Evolutionary conservation across 1,284 basidiomycete species (phyloP), one percentile per base, ranked within the genome.

Genomic region (Apiotrichum laibachii): DNA sequence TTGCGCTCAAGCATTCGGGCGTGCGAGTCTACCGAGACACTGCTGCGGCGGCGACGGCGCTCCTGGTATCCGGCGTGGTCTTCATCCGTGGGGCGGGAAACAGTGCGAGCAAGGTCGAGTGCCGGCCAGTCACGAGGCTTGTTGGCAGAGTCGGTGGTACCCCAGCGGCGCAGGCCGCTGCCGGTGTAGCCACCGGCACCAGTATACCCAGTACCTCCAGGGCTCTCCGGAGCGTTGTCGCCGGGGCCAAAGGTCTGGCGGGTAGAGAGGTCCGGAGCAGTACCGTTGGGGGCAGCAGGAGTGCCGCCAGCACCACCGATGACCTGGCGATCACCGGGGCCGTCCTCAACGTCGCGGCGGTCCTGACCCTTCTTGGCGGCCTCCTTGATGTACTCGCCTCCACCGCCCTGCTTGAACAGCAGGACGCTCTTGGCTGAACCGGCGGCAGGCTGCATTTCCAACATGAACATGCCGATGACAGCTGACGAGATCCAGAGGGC

Each of bases 401-500:
- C 61, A 8, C 62, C 62, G 15, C 59, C 62, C 11, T 70, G 70
- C 59, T 72, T 72, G 61, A 73, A 76, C 16, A 75, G 64, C 15
- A 73, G 59, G 31, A 75, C 60, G 12, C 67, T 63, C 56, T 71
- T 66, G 53, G 67, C 67, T 12, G 68, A 68, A 10, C 74, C 74
- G 12, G 72, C 72, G 15, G 72, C 72, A 1, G 74, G 53, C n/a
- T 60, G 54, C 21, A 57, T 51, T 50, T 64, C 47, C 48, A 69
- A 51, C 57, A 61, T 50, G 54, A 44, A 37, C 59, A 66, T 57
- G 61, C 62, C 50, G 51, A 65, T 37, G 31, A 43, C 18, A 35
- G 46, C 58, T 46, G 37, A 70, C 43, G 67, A 69, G 34, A 77
- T 48, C 57, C 75, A 76, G 35, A 78, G 71, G 11, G 67, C 70